Evolutionary conservation across 306 rosid genomes (phyloP), one percentile per base, ranked within the genome.

Genomic region (Sphenostylis stenocarpa): DNA sequence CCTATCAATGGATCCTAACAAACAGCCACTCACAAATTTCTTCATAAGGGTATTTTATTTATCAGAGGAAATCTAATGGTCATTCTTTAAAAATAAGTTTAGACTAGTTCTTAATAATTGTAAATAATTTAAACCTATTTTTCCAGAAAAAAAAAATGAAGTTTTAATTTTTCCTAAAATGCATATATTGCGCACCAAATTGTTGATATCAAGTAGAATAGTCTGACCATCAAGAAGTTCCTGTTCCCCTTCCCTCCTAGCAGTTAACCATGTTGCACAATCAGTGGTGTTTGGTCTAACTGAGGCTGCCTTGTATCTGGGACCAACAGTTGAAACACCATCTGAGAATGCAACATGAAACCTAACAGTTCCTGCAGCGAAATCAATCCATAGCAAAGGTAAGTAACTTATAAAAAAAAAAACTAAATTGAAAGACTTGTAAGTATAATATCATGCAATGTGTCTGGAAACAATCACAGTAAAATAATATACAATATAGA

Each of bases 171-270:
- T 47, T 36, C 58, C 67, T 20, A 26, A 73, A 63, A 77, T 28
- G 13, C 17, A 71, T 48, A 64, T 57, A 44, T 45, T 73, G 73
- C 80, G 41, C 72, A 92, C 97, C 93, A 67, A 81, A 65, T 78
- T 61, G 48, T 83, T 81, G 76, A 90, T 83, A 60, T 88, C 87
- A 69, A 75, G 36, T 15, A 90, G 79, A 57, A 92, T 79, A 68
- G 44, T 80, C 51, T 85, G 87, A 76, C 97, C 97, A 16, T 88
- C 93, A 82, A 92, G 89, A 79, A 61, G 76, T 52, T 78, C 85
- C 12, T 29, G 85, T 41, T 83, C 85, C 62, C 97, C 93, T 81
- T 90, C 97, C 80, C 83, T 79, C 84, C 77, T 85, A 48, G 97
- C 93, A 12, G 93, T 84, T 43, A 90, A 85, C 96, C 93, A 87